Base-by-base conservation (phyloP, 1,139 yeast genomes). In the Taphrina betulina region DNA sequence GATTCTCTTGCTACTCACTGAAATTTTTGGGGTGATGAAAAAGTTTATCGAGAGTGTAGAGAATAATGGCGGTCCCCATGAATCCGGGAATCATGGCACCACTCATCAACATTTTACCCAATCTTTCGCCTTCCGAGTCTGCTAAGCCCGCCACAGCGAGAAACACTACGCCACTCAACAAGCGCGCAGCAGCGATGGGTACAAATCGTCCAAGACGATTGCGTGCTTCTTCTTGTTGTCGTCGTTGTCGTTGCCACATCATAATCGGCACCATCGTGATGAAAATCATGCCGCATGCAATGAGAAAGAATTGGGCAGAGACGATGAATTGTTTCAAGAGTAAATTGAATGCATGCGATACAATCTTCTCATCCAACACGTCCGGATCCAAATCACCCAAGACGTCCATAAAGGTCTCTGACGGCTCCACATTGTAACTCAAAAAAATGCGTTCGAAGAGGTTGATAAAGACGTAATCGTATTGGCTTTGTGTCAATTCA, bases 161-260 rank as follows among this genome's bases (percentile, higher is more conserved):
- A 17, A 50, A 23, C 20, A 29, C 34, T 16, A 33, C 22, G n/a
- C 54, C 54, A 5, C 23, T 24, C 17, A 22, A 38, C 5, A 26
- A 33, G 5, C 54, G 22, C 16, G 33, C n/a, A 3, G 34, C 45
- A 3, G 29, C 40, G 26, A 40, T 36, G 14, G 54, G 54, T 4
- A 50, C 28, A 29, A 31, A 50, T 23, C 54, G 45, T 33, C 37
- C 31, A 14, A 50, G 33, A 10, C 54, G 54, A n/a, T n/a, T n/a
- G n/a, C n/a, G n/a, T n/a, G n/a, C n/a, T n/a, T n/a, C n/a, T n/a
- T n/a, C n/a, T n/a, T n/a, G n/a, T n/a, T n/a, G n/a, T n/a, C n/a
- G n/a, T n/a, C n/a, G n/a, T n/a, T n/a, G n/a, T 7, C 37, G 35
- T 31, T 50, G 54, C 54, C 54, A 50, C 22, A 35, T 17, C 54